phyloP scores from a whole-genome alignment of 768 basidiomycete species.

The Mycena olivaceomarginata region DNA sequence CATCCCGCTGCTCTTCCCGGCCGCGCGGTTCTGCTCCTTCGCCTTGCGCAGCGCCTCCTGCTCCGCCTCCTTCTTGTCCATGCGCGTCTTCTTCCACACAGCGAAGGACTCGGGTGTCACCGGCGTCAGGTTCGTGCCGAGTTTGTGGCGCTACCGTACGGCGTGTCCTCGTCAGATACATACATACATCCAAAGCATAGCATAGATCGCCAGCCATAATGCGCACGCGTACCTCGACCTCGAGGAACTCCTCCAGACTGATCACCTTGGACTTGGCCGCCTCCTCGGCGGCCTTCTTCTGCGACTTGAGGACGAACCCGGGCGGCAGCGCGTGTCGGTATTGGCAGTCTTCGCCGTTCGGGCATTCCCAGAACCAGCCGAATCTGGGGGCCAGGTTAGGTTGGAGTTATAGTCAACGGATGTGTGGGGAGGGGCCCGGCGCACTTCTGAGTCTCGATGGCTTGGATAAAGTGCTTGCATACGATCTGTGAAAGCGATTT shows the following conservation, averaged over 20 bases:
- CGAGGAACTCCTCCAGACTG: slow-evolving; percentile 96
- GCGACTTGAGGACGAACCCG: slow-evolving; percentile 91
- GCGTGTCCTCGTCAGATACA: neutral
- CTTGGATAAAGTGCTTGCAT: slow-evolving; percentile 97
- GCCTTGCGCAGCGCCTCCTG: slow-evolving; percentile 86
- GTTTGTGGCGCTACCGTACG: slow-evolving; percentile 88
- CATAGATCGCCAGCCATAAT: too few relatives aligned
- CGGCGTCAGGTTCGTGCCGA: slow-evolving; percentile 92
- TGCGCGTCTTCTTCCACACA: slow-evolving; percentile 94
- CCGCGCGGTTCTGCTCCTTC: slow-evolving; percentile 87
- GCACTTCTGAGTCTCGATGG: slow-evolving; percentile 93
- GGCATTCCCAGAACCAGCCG: slow-evolving; percentile 98
- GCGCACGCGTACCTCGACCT: slow-evolving; percentile 84
- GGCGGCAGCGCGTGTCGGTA: slow-evolving; percentile 92
- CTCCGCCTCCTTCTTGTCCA: slow-evolving; percentile 97
- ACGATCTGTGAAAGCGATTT: slow-evolving; percentile 80
- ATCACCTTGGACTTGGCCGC: slow-evolving; percentile 93
- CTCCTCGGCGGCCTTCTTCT: slow-evolving; percentile 92
- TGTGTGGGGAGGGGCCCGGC: slow-evolving; percentile 35
- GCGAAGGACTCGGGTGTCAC: slow-evolving; percentile 95
- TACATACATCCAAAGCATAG: neutral
- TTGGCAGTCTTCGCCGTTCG: slow-evolving; percentile 88
- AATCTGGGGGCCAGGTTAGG: slow-evolving; percentile 63
- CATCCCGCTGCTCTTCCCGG: slow-evolving; percentile 96
- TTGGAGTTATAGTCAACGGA: too few relatives aligned